Percentiles rank a stretch among this genome's conserved stretches.
Evolutionary conservation across 768 basidiomycete genomes (phyloP).

Genomic region (Trametes gibbosa): DNA sequence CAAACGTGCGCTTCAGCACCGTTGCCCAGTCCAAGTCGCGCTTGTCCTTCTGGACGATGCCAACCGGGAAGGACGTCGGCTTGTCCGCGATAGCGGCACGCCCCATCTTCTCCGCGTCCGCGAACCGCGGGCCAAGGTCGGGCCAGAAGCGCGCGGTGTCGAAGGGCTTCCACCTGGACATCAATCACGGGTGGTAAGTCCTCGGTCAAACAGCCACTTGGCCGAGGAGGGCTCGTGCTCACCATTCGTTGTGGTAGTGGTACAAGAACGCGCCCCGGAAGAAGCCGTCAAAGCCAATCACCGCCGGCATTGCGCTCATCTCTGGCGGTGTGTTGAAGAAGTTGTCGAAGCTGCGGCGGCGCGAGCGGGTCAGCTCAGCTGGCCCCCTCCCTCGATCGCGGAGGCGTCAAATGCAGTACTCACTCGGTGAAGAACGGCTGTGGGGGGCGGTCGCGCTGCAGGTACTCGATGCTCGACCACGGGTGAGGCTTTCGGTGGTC

Average conservation of each 20-base stretch:
- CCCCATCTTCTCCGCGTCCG: conserved; percentile 66
- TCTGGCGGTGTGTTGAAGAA: conserved; percentile 80
- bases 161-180: conserved; percentile 88
- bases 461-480: conserved; percentile 29
- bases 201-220: too few relatives aligned
- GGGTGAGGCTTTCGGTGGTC: conserved; percentile 44
- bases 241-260: conserved; percentile 95
- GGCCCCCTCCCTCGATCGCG: background rate
- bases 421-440: conserved; percentile 92
- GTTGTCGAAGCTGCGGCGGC: conserved; percentile 64
- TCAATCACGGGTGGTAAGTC: too few relatives aligned
- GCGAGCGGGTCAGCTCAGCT: background rate
- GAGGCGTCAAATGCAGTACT: conserved; percentile 14
- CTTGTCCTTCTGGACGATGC: conserved; percentile 48
- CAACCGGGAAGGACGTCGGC: background rate
- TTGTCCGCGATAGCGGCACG: conserved; percentile 37
- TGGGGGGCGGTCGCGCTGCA: conserved; percentile 88
- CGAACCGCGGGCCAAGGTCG: conserved; percentile 81
- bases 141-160: conserved; percentile 91
- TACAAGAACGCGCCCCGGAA: conserved; percentile 94
- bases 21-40: conserved; percentile 90
- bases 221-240: conserved; percentile 21
- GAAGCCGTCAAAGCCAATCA: conserved; percentile 90
- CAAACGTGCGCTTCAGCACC: conserved; percentile 93
- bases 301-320: conserved; percentile 76